These are phyloP conservation scores for Monosporascus cannonballus DNA, from an alignment of 2,329 filamentous ascomycete species.

Conservation along the genomic window DNA sequence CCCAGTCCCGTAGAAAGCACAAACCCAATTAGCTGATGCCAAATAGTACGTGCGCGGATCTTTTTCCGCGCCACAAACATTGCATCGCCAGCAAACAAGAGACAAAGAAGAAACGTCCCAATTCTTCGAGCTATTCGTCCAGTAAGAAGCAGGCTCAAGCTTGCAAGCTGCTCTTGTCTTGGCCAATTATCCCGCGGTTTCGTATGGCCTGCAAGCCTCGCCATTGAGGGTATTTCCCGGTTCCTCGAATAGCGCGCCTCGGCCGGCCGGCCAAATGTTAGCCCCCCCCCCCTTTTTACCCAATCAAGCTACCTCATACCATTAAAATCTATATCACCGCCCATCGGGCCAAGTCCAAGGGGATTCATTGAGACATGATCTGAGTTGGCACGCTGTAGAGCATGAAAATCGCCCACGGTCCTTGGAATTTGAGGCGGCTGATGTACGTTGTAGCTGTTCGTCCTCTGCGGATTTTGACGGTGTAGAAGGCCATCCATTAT, in stretches of 20 bases:
- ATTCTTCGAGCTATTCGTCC: background rate
- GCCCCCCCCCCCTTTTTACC: no score
- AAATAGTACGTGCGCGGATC: background rate
- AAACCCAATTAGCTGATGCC: background rate
- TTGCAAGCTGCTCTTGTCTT: background rate
- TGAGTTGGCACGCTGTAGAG: constrained; percentile 38
- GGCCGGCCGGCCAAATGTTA: no score
- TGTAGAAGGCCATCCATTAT: constrained; percentile 28
- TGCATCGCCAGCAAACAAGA: background rate
- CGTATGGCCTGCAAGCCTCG: no score
- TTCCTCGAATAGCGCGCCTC: no score
- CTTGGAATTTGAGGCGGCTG: constrained; percentile 29
- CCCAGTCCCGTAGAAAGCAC: background rate
- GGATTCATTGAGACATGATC: constrained; percentile 31
- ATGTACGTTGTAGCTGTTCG: constrained; percentile 34
- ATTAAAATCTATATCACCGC: constrained; percentile 35
- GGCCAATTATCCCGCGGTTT: no score
- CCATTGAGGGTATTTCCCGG: no score
- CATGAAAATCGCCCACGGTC: constrained; percentile 44
- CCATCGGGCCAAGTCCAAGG: constrained; percentile 30
- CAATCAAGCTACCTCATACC: constrained; percentile 24
- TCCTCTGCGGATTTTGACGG: constrained; percentile 30
- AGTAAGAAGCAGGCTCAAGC: background rate
- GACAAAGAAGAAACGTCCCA: background rate
- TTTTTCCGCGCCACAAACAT: background rate